Evolutionary conservation across 106 monocot species (phyloP), one percentile per base, ranked within the genome.

Genomic region (Xerophyta viscosa): DNA sequence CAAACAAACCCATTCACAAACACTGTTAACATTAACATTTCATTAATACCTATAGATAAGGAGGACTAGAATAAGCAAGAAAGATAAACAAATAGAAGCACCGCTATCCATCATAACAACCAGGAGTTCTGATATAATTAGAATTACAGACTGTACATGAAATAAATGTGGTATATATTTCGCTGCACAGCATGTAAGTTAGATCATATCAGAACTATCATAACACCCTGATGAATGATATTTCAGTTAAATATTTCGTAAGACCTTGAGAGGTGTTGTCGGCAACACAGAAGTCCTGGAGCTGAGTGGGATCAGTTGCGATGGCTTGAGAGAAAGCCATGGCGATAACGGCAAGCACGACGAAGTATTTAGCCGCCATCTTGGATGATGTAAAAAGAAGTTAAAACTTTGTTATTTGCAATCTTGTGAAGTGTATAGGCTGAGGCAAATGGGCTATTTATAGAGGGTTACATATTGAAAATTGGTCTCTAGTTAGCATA

Each of bases 1-100:
- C 54, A 54, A 4, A 54, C 54, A 36, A 37, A 54, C 0, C 54
- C 54, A 54, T 54, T 54, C 31, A 54, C 33, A 18, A 54, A 31
- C 31, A 54, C 54, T 54, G 31, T 33, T 21, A 15, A 1, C 27
- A 54, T 33, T 20, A n/a, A n/a, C n/a, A n/a, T n/a, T n/a, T n/a
- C n/a, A n/a, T n/a, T n/a, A n/a, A n/a, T n/a, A n/a, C n/a, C n/a
- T n/a, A n/a, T n/a, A n/a, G n/a, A n/a, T n/a, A n/a, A n/a, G n/a
- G n/a, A n/a, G n/a, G n/a, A n/a, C n/a, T n/a, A n/a, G n/a, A n/a
- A n/a, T n/a, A n/a, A n/a, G n/a, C 27, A 53, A 27, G 14, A 14
- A 31, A 15, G 18, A 29, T 53, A 53, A 53, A 1, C 8, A 53
- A 14, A 14, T 28, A 18, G 5, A n/a, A n/a, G n/a, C n/a, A n/a